These are phyloP conservation scores for Capronia americana DNA, from an alignment of 2,329 filamentous ascomycete genomes.

Conservation along the genomic window DNA sequence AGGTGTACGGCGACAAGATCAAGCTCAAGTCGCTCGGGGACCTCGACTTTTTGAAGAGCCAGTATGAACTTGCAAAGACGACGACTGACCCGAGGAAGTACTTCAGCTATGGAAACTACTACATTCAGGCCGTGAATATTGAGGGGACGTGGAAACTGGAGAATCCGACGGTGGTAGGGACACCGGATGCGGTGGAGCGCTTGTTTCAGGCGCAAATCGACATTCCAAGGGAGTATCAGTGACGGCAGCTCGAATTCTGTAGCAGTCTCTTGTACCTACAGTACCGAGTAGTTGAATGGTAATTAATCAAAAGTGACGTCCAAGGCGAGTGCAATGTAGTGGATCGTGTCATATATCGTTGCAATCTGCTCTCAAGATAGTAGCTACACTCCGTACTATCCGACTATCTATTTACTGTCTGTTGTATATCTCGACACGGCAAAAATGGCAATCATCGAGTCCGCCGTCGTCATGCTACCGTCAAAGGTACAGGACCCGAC, in stretches of 20 bases:
- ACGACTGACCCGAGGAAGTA: conserved; percentile 6
- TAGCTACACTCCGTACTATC: too few relatives aligned
- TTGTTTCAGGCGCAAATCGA: conserved; percentile 8
- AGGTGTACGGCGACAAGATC: conserved; percentile 1
- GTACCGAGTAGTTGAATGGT: too few relatives aligned
- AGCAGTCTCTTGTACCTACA: too few relatives aligned
- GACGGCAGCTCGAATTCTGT: too few relatives aligned
- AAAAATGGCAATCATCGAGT: too few relatives aligned
- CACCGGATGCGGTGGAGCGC: conserved; percentile 7
- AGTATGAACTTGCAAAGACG: neutral
- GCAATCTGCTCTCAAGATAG: too few relatives aligned
- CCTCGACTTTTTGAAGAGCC: neutral
- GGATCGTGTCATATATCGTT: too few relatives aligned
- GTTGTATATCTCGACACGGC: too few relatives aligned
- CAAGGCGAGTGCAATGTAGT: too few relatives aligned
- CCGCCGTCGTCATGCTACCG: too few relatives aligned
- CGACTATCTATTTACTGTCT: too few relatives aligned
- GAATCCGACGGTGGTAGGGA: conserved; percentile 3
- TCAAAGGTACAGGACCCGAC: too few relatives aligned
- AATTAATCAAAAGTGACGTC: neutral
- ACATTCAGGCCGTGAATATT: conserved; percentile 9
- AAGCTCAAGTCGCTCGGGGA: conserved; percentile 6
- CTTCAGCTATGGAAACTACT: conserved; percentile 1
- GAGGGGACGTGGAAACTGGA: conserved; percentile 15
- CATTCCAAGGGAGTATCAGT: conserved; percentile 1